phyloP scores from a whole-genome alignment of 805 yeast genomes.

The Naumovozyma dairenensis region DNA sequence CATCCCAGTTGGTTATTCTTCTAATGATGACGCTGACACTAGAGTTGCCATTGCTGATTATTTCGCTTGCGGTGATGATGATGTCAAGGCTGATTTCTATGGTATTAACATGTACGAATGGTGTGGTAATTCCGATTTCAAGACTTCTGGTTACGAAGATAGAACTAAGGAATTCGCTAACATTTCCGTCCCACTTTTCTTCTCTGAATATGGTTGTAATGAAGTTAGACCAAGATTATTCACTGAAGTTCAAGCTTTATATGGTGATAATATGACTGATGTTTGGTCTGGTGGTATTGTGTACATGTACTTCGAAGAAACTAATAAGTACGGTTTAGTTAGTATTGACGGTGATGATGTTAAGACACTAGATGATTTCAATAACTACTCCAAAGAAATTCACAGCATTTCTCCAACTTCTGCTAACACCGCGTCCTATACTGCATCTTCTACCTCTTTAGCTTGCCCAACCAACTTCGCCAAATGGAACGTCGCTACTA shows the following conservation, averaged over 20 bases:
- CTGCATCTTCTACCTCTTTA: conserved; percentile 37
- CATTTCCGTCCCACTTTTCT: conserved; percentile 63
- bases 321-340: conserved; percentile 67
- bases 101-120: conserved; percentile 87
- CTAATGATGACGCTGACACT: conserved; percentile 62
- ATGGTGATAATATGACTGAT: conserved; percentile 60
- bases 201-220: conserved; percentile 81
- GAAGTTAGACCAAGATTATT: conserved; percentile 58
- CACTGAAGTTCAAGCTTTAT: conserved; percentile 60
- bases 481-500: conserved; percentile 59
- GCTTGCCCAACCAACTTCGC: conserved; percentile 51
- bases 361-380: conserved; percentile 52
- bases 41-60: conserved; percentile 63
- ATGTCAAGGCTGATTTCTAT: conserved; percentile 64
- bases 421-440: conserved; percentile 32
- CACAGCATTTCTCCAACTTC: conserved; percentile 44
- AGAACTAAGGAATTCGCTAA: conserved; percentile 57
- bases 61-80: conserved; percentile 63
- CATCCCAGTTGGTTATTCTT: conserved; percentile 76
- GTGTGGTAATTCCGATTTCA: conserved; percentile 61
- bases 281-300: conserved; percentile 90
- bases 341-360: conserved; percentile 39
- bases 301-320: conserved; percentile 74
- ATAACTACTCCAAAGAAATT: conserved; percentile 53
- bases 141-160: conserved; percentile 52